Percentiles rank a stretch among this genome's conserved stretches.
Evolutionary conservation across 2,329 filamentous ascomycete species (phyloP).

Genomic region (Aspergillus uvarum): DNA sequence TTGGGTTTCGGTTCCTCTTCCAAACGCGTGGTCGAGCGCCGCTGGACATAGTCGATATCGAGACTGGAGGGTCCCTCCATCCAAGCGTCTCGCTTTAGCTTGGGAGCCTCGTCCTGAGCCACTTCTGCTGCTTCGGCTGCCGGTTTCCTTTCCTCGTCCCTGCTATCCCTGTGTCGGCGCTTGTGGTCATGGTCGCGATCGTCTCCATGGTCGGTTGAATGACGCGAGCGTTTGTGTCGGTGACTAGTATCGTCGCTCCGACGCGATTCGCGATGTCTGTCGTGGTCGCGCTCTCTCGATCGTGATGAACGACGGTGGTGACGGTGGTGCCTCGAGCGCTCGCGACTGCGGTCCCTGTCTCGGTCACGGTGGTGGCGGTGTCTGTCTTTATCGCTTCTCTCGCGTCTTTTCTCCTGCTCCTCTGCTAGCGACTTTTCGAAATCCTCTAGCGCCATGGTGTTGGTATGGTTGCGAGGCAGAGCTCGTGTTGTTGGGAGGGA

Average conservation of each 20-base stretch:
- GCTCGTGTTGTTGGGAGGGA: neutral
- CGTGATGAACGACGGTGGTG: conserved; percentile 39
- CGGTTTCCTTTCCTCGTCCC: conserved; percentile 45
- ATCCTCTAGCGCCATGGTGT: conserved; percentile 63
- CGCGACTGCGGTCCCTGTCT: conserved; percentile 39
- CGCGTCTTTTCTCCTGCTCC: conserved; percentile 45
- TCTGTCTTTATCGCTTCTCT: conserved; percentile 39
- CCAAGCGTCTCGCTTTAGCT: conserved; percentile 77
- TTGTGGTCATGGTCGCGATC: conserved; percentile 51
- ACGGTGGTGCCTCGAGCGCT: conserved; percentile 38
- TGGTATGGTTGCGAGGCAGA: conserved; percentile 14
- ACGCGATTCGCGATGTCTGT: conserved; percentile 41
- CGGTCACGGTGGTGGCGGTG: conserved; percentile 37
- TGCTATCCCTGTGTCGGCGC: conserved; percentile 43
- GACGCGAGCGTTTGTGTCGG: conserved; percentile 64
- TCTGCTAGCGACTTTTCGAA: conserved; percentile 76
- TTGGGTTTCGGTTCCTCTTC: conserved; percentile 44
- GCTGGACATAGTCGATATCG: conserved; percentile 72
- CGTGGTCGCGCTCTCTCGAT: conserved; percentile 35
- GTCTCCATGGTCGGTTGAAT: conserved; percentile 53
- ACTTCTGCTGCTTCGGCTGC: conserved; percentile 28
- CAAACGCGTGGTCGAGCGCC: conserved; percentile 60
- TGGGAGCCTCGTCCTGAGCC: conserved; percentile 43
- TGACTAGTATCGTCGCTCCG: conserved; percentile 55
- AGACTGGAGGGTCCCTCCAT: conserved; percentile 85